These are phyloP conservation scores for Staphylotrichum longicolle DNA, from an alignment of 495 filamentous ascomycete species.

Conservation along the genomic window DNA sequence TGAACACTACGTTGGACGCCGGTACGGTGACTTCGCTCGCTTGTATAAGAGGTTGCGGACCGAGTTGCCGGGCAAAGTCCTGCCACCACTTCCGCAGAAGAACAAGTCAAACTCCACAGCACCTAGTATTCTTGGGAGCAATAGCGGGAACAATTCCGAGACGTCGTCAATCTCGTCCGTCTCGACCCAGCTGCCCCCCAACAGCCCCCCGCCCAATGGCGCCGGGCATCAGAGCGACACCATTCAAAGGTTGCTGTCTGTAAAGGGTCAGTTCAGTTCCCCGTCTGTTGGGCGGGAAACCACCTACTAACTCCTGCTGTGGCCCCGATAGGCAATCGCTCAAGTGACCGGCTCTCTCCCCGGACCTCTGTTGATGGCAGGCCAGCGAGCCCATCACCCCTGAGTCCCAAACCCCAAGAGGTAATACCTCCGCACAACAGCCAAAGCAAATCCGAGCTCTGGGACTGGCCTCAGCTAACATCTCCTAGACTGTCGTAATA, in stretches of 20 bases:
- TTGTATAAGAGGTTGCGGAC: constrained; percentile 75
- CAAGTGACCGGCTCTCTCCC: constrained; percentile 38
- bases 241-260: constrained; percentile 43
- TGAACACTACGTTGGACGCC: constrained; percentile 74
- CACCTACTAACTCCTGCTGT: not conserved
- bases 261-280: constrained; percentile 34
- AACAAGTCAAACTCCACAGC: constrained; percentile 72
- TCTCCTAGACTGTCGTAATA: constrained; percentile 52
- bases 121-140: constrained; percentile 47
- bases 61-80: constrained; percentile 87
- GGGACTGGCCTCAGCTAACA: constrained; percentile 5
- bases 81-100: constrained; percentile 85
- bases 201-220: constrained; percentile 24
- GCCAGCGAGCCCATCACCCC: constrained; percentile 25
- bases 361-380: constrained; percentile 39
- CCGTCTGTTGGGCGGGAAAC: too few relatives aligned
- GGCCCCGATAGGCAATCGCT: constrained; percentile 32
- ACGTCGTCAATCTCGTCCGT: constrained; percentile 72
- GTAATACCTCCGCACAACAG: constrained; percentile 9
- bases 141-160: constrained; percentile 60
- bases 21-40: constrained; percentile 83
- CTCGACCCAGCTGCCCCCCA: constrained; percentile 54
- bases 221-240: constrained; percentile 19
- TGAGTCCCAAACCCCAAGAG: constrained; percentile 26
- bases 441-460: too few relatives aligned